phyloP scores from a whole-genome alignment of 495 filamentous ascomycete species.

The Penicillium simplicissimum region DNA sequence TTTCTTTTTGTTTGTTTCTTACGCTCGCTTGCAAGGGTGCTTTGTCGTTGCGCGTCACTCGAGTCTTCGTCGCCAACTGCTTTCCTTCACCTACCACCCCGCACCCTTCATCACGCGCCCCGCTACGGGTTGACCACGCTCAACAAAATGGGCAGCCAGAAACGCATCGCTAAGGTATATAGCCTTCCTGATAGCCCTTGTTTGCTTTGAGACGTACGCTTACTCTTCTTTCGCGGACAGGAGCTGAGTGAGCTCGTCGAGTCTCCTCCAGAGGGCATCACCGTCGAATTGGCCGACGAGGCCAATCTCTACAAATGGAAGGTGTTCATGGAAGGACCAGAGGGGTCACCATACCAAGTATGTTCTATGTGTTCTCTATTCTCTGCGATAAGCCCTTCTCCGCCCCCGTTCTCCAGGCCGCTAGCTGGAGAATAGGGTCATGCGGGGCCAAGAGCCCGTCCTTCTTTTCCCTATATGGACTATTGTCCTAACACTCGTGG shows the following conservation, averaged over 20 bases:
- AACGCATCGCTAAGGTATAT: constrained; percentile 62
- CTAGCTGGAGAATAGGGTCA: background rate
- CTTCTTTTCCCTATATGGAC: background rate
- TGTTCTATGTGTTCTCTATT: background rate
- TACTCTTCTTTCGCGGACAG: constrained; percentile 40
- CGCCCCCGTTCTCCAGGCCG: background rate
- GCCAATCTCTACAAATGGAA: constrained; percentile 85
- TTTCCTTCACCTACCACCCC: constrained; percentile 14
- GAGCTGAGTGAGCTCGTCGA: constrained; percentile 69
- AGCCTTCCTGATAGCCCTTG: background rate
- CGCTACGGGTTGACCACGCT: constrained; percentile 9
- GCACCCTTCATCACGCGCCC: constrained; percentile 18
- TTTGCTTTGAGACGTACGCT: background rate
- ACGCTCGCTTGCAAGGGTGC: constrained; percentile 10
- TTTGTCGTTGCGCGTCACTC: background rate
- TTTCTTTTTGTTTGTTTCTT: constrained; percentile 23
- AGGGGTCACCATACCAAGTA: constrained; percentile 71
- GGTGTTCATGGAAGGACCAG: constrained; percentile 72
- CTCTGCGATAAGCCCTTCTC: background rate
- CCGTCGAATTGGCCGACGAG: constrained; percentile 63
- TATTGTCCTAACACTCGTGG: constrained; percentile 4
- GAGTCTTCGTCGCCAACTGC: background rate
- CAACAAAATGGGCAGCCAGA: constrained; percentile 52
- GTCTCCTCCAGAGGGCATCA: constrained; percentile 65
- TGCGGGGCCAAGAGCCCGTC: background rate